Evolutionary conservation across 2,329 filamentous ascomycete species (phyloP).

Genomic region (Diaporthe citri): DNA sequence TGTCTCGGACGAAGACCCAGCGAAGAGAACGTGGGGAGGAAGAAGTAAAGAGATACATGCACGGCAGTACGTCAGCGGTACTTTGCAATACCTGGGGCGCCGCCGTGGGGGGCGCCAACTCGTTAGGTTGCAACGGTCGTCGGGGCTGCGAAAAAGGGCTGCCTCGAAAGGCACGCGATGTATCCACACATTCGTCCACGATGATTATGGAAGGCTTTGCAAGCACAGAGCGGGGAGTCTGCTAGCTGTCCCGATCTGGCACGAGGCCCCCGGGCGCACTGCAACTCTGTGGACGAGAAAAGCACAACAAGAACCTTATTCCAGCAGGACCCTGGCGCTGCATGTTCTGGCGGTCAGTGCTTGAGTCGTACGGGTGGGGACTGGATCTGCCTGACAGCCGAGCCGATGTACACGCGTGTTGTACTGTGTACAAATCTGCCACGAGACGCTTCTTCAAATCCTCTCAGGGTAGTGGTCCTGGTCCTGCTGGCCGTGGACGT

Average conservation of each 20-base stretch:
- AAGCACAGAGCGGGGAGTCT: slow-evolving; percentile 29
- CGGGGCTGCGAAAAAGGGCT: slow-evolving; percentile 2
- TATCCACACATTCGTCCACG: slow-evolving; percentile 20
- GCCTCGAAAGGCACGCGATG: slow-evolving; percentile 18
- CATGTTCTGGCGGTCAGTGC: slow-evolving; percentile 29
- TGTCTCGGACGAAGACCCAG: slow-evolving; percentile 31
- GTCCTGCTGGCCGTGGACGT: background rate
- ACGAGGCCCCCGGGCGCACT: slow-evolving; percentile 20
- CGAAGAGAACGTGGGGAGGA: slow-evolving; percentile 14
- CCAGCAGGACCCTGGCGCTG: slow-evolving; percentile 30
- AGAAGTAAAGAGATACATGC: background rate
- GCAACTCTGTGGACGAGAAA: slow-evolving; percentile 23
- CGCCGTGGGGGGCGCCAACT: slow-evolving; percentile 28
- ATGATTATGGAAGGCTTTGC: slow-evolving; percentile 29
- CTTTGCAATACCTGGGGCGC: background rate
- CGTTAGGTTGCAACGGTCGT: slow-evolving; percentile 30
- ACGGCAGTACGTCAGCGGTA: slow-evolving; percentile 17
- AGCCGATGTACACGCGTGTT: slow-evolving; percentile 6
- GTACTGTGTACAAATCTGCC: slow-evolving; percentile 13
- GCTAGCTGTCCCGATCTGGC: slow-evolving; percentile 32
- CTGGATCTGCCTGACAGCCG: slow-evolving; percentile 30
- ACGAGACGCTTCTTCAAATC: background rate
- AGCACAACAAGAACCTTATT: slow-evolving; percentile 31
- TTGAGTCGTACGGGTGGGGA: slow-evolving; percentile 33
- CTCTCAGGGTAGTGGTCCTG: background rate